Evolutionary conservation across 2,329 filamentous ascomycete genomes (phyloP), one percentile per base, ranked within the genome.

Genomic region (Magnaporthiopsis poae): DNA sequence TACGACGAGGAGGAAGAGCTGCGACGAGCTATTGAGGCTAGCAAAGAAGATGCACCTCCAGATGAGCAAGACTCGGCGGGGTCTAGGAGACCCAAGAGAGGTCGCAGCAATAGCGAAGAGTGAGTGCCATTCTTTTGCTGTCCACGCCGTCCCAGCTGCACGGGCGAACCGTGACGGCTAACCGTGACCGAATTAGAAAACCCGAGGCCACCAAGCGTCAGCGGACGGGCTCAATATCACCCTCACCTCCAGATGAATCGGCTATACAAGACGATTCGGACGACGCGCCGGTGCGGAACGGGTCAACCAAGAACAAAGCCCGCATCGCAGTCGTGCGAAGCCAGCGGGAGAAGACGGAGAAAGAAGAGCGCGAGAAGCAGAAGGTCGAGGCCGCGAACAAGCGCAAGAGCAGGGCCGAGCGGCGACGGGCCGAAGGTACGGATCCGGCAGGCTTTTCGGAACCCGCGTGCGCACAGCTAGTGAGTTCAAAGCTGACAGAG

Each of bases 1-100:
- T 98, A 98, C 72, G 93, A 98, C 70, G 95, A 99, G 77, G 93
- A 96, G 72, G 92, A 96, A 75, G 88, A 93, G 73, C 77, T 99
- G 59, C 87, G 92, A 66, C 87, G 90, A 71, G 95, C 94, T 36
- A 92, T 99, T 71, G 94, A 98, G 76, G 93, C 96, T 69, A 99
- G 95, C 80, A 97, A 93, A 78, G 89, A 91, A 73, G 91, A 96
- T 61, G 87, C 84, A 13, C 81, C 82, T 63, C 77, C 80, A 15
- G 80, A 81, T 13, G 77, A 82, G 46, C 74, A 75, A 15, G 87
- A 89, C 52, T 82, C 82, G 65, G 80, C 77, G 52, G 80, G 80
- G 59, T 83, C 80, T 65, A 84, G 90, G 70, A 87, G 90, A 73
- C 84, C 86, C 31, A 99, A 99, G 80, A 84, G 95, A 73, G 89